These are phyloP conservation scores for Stropharia rugosoannulata DNA, from an alignment of 768 basidiomycete species.

Conservation along the genomic window DNA sequence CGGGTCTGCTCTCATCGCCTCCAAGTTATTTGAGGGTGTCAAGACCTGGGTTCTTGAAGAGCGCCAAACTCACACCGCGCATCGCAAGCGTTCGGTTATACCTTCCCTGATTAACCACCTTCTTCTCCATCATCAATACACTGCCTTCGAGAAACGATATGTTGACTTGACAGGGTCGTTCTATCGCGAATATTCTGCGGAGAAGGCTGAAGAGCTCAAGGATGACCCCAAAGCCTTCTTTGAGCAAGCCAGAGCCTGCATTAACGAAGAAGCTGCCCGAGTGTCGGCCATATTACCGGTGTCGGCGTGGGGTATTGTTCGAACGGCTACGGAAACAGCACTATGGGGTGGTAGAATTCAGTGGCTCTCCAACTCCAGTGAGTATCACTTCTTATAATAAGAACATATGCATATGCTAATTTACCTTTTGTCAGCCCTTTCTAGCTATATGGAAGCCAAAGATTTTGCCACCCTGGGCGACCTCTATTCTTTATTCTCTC, in stretches of 20 bases:
- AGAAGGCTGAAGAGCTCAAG: slow-evolving; percentile 33
- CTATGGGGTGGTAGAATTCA: slow-evolving; percentile 43
- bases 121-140: slow-evolving; percentile 55
- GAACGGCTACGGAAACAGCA: slow-evolving; percentile 53
- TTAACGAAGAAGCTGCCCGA: slow-evolving; percentile 58
- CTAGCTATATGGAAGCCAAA: slow-evolving; percentile 47
- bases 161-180: slow-evolving; percentile 48
- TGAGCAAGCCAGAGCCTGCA: slow-evolving; percentile 39
- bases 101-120: slow-evolving; percentile 56
- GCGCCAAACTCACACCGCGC: slow-evolving; percentile 28
- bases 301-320: slow-evolving; percentile 47
- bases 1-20: slow-evolving; percentile 39
- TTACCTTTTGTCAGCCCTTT: slow-evolving; percentile 42
- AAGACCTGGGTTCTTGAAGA: slow-evolving; percentile 55
- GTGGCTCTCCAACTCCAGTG: slow-evolving; percentile 35
- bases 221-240: slow-evolving; percentile 55
- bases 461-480: slow-evolving; percentile 28
- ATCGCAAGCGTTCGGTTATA: slow-evolving; percentile 41
- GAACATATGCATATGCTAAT: neutral
- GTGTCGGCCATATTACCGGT: slow-evolving; percentile 49
- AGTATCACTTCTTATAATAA: slow-evolving; percentile 9
- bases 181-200: slow-evolving; percentile 51
- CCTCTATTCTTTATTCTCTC: slow-evolving; percentile 63
- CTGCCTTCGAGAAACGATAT: slow-evolving; percentile 57
- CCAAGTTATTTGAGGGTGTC: slow-evolving; percentile 44